phyloP scores from a whole-genome alignment of 2,329 filamentous ascomycete genomes.

The Stachybotrys elegans region DNA sequence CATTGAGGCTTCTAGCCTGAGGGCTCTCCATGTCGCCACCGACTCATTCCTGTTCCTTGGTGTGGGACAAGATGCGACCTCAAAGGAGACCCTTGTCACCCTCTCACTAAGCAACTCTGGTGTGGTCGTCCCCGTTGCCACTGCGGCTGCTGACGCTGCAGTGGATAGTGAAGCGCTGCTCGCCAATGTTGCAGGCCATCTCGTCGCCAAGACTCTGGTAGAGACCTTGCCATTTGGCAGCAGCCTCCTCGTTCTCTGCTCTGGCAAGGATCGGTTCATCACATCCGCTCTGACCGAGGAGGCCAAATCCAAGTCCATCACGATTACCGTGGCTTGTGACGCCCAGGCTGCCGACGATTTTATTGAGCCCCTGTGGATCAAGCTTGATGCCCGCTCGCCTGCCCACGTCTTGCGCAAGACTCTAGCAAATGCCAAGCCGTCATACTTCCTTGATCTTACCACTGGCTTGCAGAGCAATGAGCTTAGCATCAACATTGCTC shows the following conservation, averaged over 20 bases:
- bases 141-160: not conserved
- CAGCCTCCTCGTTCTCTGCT: constrained; percentile 5
- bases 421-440: constrained; percentile 1
- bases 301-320: constrained; percentile 1
- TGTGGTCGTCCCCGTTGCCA: not conserved
- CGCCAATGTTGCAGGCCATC: constrained; percentile 2
- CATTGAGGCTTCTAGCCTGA: constrained; percentile 4
- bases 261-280: constrained; percentile 4
- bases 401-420: constrained; percentile 2
- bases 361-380: not conserved
- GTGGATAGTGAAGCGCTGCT: not conserved
- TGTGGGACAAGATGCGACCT: not conserved
- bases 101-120: constrained; percentile 4
- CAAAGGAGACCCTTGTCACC: not conserved
- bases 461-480: not conserved
- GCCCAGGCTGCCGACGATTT: not conserved
- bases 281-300: constrained; percentile 2
- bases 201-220: constrained; percentile 5
- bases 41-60: constrained; percentile 4
- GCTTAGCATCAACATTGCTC: not conserved
- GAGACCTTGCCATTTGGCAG: constrained; percentile 2
- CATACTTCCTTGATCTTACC: constrained; percentile 6
- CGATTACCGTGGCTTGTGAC: constrained; percentile 1
- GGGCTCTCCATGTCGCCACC: constrained; percentile 2
- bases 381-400: constrained; percentile 4